These are phyloP conservation scores for Nevesoporus exiguus DNA, from an alignment of 768 basidiomycete species.

Conservation along the genomic window DNA sequence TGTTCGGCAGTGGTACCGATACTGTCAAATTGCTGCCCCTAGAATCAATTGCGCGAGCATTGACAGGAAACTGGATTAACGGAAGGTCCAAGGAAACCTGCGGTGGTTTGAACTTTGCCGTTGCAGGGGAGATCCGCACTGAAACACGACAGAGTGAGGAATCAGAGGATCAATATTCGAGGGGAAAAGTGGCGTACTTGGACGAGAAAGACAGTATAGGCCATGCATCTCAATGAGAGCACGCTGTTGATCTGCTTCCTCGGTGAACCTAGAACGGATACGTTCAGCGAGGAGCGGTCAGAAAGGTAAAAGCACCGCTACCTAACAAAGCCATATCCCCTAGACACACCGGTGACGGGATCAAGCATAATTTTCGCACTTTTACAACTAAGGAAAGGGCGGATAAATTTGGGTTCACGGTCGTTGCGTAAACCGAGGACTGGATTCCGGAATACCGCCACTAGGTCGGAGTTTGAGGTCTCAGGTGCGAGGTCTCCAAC, in stretches of 20 bases:
- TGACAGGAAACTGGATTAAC: slow-evolving; percentile 42
- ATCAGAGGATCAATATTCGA: background rate
- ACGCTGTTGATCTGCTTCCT: slow-evolving; percentile 84
- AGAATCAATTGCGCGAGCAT: slow-evolving; percentile 25
- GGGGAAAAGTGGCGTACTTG: slow-evolving; percentile 53
- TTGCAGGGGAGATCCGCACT: slow-evolving; percentile 92
- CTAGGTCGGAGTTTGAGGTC: slow-evolving; percentile 93
- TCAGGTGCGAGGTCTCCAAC: slow-evolving; percentile 92
- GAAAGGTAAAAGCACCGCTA: slow-evolving; percentile 28
- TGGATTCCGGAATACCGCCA: slow-evolving; percentile 88
- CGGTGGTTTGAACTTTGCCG: slow-evolving; percentile 78
- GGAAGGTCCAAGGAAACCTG: slow-evolving; percentile 44
- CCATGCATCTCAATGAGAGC: slow-evolving; percentile 92
- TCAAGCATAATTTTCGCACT: slow-evolving; percentile 96
- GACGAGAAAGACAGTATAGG: slow-evolving; percentile 82
- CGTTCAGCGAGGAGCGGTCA: slow-evolving; percentile 5
- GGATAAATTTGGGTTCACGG: slow-evolving; percentile 83
- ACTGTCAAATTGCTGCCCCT: slow-evolving; percentile 42
- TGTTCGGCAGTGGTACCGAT: slow-evolving; percentile 46
- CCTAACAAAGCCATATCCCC: slow-evolving; percentile 94
- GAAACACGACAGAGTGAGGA: slow-evolving; percentile 30
- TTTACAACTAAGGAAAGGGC: slow-evolving; percentile 87
- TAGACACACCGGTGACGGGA: slow-evolving; percentile 81
- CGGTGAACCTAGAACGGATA: slow-evolving; percentile 62
- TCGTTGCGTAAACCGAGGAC: slow-evolving; percentile 82